Evolutionary conservation across 1,284 basidiomycete genomes (phyloP).

Genomic region (Ganoderma resinaceum): DNA sequence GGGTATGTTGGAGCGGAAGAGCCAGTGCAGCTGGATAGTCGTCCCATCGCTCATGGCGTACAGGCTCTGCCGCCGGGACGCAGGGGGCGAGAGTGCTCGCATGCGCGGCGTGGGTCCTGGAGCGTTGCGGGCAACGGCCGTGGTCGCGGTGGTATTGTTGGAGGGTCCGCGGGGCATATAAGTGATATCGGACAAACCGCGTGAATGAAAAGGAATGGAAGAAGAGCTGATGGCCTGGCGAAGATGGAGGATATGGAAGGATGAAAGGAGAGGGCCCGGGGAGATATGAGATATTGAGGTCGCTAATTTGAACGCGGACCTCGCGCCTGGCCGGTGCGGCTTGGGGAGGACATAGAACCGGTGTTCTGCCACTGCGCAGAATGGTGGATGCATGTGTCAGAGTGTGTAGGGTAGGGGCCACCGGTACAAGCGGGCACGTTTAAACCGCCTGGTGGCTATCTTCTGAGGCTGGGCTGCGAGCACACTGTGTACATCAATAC

Average conservation of each 20-base stretch:
- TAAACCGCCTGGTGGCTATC: slow-evolving; percentile 20
- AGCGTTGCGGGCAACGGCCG: slow-evolving; percentile 23
- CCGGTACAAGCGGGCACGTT: slow-evolving; percentile 25
- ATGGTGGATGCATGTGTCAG: slow-evolving; percentile 27
- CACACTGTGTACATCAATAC: slow-evolving; percentile 1
- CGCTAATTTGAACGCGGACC: slow-evolving; percentile 21
- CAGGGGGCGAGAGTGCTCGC: slow-evolving; percentile 32
- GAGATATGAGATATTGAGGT: slow-evolving; percentile 33
- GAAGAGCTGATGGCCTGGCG: slow-evolving; percentile 21
- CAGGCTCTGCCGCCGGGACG: slow-evolving; percentile 36
- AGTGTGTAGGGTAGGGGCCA: slow-evolving; percentile 10
- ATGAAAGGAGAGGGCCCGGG: slow-evolving; percentile 18
- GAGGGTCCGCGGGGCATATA: slow-evolving; percentile 33
- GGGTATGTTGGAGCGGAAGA: slow-evolving; percentile 76
- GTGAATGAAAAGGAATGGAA: slow-evolving; percentile 13
- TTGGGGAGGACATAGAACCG: slow-evolving; percentile 17
- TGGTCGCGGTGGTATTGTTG: slow-evolving; percentile 26
- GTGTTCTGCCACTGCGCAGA: slow-evolving; percentile 17
- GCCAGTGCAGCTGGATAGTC: slow-evolving; percentile 59
- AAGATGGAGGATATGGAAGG: slow-evolving; percentile 29
- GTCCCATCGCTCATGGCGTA: slow-evolving; percentile 32
- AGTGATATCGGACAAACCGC: slow-evolving; percentile 19
- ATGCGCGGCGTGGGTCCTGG: slow-evolving; percentile 34
- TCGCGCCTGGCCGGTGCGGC: slow-evolving; percentile 25
- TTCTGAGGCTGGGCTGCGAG: slow-evolving; percentile 15